Base-by-base conservation (phyloP, 1,284 basidiomycete genomes). In the Cutaneotrichosporon sp. region DNA sequence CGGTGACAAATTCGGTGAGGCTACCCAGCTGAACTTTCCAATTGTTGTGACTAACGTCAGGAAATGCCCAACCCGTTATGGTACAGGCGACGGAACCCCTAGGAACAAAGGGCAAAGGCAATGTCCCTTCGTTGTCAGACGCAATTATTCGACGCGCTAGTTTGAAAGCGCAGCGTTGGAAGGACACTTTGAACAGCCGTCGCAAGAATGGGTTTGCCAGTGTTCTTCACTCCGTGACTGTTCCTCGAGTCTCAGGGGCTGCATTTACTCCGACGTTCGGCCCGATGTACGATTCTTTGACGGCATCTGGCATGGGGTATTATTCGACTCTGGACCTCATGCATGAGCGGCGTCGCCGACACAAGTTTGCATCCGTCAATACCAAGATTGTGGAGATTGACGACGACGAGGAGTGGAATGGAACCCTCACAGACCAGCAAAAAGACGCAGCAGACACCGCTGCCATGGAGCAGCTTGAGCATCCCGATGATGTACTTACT, bases 161-260 rank as follows among this genome's bases (percentile, higher is more conserved):
- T 49, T 44, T 70, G 17, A 72, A 72, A 42, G 59, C 61, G 36
- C 60, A 62, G 42, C 52, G 59, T 38, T 73, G 71, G 71, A 72
- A 69, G 54, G 65, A 69, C 42, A 30, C 36, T 7, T 45, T 36
- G 18, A 42, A 42, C 4, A 37, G 26, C n/a, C 40, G 51, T 7
- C 48, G 51, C 9, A 51, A 36, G 21, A 48, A 18, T 35, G 36
- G 23, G 17, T 55, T 51, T 22, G 26, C 26, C 26, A 39, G 36
- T 20, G 42, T 26, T 8, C 22, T 51, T 2, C 54, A 55, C 37
- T 35, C 46, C 8, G 44, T 55, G 10, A 40, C 48, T 3, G 39
- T 54, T 5, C 44, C 44, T 2, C 48, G 34, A 13, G 35, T 36
- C 14, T 18, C 45, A n/a, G 23, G 18, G 4, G 40, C 34, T 2